phyloP scores from a whole-genome alignment of 768 basidiomycete species.

The Agaricus subrufescens region DNA sequence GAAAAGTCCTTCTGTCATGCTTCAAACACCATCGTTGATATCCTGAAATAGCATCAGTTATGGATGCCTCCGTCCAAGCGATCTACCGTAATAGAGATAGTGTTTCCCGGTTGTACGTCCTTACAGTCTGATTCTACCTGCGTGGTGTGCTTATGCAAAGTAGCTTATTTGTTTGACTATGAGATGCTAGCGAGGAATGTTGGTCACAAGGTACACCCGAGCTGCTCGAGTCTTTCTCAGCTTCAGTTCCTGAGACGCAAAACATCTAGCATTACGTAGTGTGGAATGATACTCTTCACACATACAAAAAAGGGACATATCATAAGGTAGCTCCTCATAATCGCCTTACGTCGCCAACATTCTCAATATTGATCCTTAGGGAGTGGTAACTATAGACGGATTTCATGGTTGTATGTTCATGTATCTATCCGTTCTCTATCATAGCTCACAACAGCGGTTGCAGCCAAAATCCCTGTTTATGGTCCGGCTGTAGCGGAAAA shows the following conservation, averaged over 20 bases:
- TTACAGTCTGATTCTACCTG: not conserved
- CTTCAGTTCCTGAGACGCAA: not conserved
- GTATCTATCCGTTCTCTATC: not conserved
- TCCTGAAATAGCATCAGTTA: conserved; percentile 42
- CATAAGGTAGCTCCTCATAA: conserved; percentile 19
- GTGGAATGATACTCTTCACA: conserved; percentile 58
- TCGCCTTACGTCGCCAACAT: not conserved
- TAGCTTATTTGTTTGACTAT: conserved; percentile 35
- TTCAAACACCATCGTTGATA: not conserved
- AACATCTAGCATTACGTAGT: conserved; percentile 49
- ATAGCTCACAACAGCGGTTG: not conserved
- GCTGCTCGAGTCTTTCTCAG: not conserved
- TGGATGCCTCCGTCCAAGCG: conserved; percentile 63
- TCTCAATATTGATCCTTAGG: conserved; percentile 35
- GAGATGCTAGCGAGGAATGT: conserved; percentile 36
- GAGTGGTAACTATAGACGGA: conserved; percentile 46
- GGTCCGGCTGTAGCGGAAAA: conserved; percentile 51
- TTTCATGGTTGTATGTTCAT: conserved; percentile 9
- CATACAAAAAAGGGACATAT: conserved; percentile 25
- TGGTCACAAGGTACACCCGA: conserved; percentile 30
- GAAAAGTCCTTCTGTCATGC: not conserved
- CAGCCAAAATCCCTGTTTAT: conserved; percentile 49
- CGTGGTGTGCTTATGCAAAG: not conserved
- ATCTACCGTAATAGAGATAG: conserved; percentile 67
- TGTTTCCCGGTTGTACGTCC: conserved; percentile 48